Evolutionary conservation across 768 basidiomycete species (phyloP).

Genomic region (Mycena venus): DNA sequence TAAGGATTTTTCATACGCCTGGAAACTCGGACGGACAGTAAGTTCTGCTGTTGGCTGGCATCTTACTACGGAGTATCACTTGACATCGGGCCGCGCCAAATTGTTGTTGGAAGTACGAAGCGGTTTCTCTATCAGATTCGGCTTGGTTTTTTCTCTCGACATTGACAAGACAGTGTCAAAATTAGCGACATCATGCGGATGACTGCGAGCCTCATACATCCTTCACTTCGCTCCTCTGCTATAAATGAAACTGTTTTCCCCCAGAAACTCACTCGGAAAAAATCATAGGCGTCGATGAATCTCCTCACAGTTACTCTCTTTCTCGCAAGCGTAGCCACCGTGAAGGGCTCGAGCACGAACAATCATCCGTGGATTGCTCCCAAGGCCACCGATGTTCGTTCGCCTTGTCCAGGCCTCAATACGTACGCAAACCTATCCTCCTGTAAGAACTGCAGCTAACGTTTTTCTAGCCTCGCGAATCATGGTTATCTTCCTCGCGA

Average conservation of each 20-base stretch:
- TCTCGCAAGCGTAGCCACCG: not conserved
- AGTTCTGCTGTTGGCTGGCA: too few relatives aligned
- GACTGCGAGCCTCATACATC: too few relatives aligned
- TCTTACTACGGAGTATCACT: too few relatives aligned
- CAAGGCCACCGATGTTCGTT: slow-evolving; percentile 14
- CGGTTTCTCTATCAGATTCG: too few relatives aligned
- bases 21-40: too few relatives aligned
- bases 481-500: slow-evolving; percentile 25
- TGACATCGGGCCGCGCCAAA: too few relatives aligned
- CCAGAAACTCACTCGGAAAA: not conserved
- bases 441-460: not conserved
- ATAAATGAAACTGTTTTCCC: not conserved
- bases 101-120: too few relatives aligned
- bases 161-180: too few relatives aligned
- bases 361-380: slow-evolving; percentile 16
- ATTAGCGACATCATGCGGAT: too few relatives aligned
- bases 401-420: slow-evolving; percentile 26
- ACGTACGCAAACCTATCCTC: not conserved
- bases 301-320: not conserved
- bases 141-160: too few relatives aligned
- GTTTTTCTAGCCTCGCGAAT: slow-evolving; percentile 14
- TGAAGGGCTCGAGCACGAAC: not conserved
- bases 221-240: too few relatives aligned
- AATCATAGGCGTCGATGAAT: not conserved
- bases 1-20: too few relatives aligned